phyloP scores from a whole-genome alignment of 208 protist genomes.

The Leishmania aethiopica region DNA sequence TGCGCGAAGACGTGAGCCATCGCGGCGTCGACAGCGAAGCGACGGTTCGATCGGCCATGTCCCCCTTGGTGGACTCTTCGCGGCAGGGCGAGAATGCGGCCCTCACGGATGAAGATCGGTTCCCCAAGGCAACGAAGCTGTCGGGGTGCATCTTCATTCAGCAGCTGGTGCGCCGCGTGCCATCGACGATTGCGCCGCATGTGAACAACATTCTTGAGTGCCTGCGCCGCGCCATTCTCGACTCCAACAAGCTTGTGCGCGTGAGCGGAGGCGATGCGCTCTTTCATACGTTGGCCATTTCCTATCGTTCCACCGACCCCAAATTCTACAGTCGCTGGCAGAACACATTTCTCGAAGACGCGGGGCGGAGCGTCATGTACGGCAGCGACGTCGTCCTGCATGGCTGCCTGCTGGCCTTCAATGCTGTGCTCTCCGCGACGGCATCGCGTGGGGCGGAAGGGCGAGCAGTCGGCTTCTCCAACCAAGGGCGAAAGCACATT shows the following conservation, averaged over 20 bases:
- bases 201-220: constrained; percentile 63
- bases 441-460: constrained; percentile 36
- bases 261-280: constrained; percentile 50
- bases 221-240: constrained; percentile 55
- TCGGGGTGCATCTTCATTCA: constrained; percentile 72
- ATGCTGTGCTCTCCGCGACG: constrained; percentile 72
- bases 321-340: constrained; percentile 60
- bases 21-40: constrained; percentile 4
- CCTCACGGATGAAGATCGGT: constrained; percentile 15
- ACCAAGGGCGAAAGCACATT: constrained; percentile 35
- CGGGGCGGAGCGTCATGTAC: constrained; percentile 43
- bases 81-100: neutral
- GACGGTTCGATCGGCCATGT: neutral
- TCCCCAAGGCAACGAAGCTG: constrained; percentile 56
- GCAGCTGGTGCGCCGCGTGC: constrained; percentile 72
- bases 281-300: constrained; percentile 55
- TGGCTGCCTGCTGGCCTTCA: constrained; percentile 71
- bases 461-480: constrained; percentile 48
- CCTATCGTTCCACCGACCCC: constrained; percentile 64
- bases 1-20: constrained; percentile 17
- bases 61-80: constrained; percentile 4
- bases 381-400: constrained; percentile 45
- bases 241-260: constrained; percentile 48
- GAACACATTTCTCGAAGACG: constrained; percentile 64
- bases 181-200: constrained; percentile 57